A percentile compares a stretch with the other conserved stretches of the same genome.
phyloP scores from a whole-genome alignment of 352 stramenopile species.

The Globisporangium spinosum region DNA sequence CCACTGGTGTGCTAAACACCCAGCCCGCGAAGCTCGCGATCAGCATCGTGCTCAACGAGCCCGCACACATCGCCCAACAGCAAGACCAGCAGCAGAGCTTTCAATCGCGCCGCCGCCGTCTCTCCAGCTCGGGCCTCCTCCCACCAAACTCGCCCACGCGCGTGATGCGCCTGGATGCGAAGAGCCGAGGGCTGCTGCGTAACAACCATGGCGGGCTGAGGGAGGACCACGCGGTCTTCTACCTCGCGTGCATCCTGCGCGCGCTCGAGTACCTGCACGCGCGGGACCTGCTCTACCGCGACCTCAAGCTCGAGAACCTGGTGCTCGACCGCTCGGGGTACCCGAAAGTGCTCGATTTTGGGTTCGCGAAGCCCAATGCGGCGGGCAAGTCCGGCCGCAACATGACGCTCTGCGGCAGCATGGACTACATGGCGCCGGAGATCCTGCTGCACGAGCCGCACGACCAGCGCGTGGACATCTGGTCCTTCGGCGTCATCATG shows the following conservation, averaged over 20 bases:
- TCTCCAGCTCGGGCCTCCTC: not conserved
- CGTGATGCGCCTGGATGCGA: conserved; percentile 23
- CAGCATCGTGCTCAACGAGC: not conserved
- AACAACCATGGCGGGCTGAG: conserved; percentile 46
- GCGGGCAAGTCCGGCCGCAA: conserved; percentile 44
- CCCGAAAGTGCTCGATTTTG: conserved; percentile 78
- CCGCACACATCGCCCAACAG: not conserved
- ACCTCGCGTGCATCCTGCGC: conserved; percentile 85
- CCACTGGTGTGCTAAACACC: too few relatives aligned
- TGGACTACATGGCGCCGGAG: conserved; percentile 84
- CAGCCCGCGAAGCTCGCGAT: not conserved
- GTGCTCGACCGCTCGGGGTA: conserved; percentile 88
- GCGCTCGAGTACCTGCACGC: conserved; percentile 76
- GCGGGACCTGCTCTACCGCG: conserved; percentile 73
- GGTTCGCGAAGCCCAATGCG: conserved; percentile 64
- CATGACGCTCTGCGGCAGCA: conserved; percentile 70
- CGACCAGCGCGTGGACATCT: conserved; percentile 72
- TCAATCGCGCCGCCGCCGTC: not conserved
- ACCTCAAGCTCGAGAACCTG: conserved; percentile 91
- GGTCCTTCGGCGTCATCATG: conserved; percentile 84
- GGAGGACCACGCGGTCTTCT: conserved; percentile 79
- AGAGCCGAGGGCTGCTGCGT: conserved; percentile 38
- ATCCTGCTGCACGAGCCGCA: conserved; percentile 59
- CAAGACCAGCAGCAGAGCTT: conserved; percentile 5
- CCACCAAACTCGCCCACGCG: conserved; percentile 5